A percentile compares a stretch with the other conserved stretches of the same genome.
Conservation (phyloP, 495 filamentous ascomycete genomes). For the Pseudoneurospora amorphoporcata region DNA sequence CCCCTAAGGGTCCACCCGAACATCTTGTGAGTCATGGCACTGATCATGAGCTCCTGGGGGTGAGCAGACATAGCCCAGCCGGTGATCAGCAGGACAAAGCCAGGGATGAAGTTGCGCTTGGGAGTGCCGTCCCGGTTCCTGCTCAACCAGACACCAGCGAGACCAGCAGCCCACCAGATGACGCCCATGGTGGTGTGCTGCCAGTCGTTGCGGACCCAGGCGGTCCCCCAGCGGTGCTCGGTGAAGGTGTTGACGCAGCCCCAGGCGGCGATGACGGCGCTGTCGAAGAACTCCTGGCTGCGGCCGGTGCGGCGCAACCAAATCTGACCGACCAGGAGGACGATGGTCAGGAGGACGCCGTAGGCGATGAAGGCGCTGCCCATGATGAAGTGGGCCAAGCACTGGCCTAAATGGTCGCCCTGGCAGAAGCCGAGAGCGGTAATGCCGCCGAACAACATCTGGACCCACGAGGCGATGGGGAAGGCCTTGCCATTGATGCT, state of each 20-base stretch:
- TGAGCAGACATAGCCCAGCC: slow-evolving; percentile 94
- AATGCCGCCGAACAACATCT: slow-evolving; percentile 96
- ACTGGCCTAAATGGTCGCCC: slow-evolving; percentile 86
- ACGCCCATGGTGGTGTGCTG: slow-evolving; percentile 97
- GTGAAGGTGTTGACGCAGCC: slow-evolving; percentile 97
- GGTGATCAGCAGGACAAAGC: slow-evolving; percentile 79
- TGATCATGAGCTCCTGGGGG: slow-evolving; percentile 70
- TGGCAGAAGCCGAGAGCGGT: slow-evolving; percentile 89
- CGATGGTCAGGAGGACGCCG: slow-evolving; percentile 74
- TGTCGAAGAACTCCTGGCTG: slow-evolving; percentile 97
- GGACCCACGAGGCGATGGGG: slow-evolving; percentile 80
- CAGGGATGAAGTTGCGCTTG: slow-evolving; percentile 86
- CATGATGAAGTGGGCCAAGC: slow-evolving; percentile 97
- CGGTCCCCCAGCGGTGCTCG: slow-evolving; percentile 83
- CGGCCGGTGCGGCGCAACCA: slow-evolving; percentile 79
- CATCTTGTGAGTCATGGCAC: slow-evolving; percentile 79
- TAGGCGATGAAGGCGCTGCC: slow-evolving; percentile 93
- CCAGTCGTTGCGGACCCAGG: slow-evolving; percentile 91
- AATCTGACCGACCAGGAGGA: slow-evolving; percentile 77
- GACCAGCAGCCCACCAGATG: slow-evolving; percentile 91
- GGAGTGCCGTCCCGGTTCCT: slow-evolving; percentile 70
- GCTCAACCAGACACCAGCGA: slow-evolving; percentile 88
- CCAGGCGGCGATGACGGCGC: slow-evolving; percentile 81
- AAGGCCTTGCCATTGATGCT: slow-evolving; percentile 77
- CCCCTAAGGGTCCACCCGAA: slow-evolving; percentile 96